Evolutionary conservation across 345 rosid species (phyloP).

Genomic region (Salix exigua): DNA sequence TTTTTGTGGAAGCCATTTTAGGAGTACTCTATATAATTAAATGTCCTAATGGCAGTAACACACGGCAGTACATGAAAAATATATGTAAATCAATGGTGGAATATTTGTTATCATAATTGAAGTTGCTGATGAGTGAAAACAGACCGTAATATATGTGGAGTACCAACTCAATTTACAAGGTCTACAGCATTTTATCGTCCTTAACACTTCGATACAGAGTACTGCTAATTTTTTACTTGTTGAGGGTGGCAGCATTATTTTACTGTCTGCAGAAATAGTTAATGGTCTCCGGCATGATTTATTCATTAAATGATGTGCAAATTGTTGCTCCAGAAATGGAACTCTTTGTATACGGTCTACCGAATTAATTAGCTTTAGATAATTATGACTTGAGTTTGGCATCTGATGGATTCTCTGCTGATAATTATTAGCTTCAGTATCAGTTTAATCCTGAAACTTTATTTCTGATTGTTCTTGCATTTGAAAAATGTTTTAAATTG

Average conservation of each 20-base stretch:
- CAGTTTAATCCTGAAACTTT: neutral
- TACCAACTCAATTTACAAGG: slow-evolving; percentile 15
- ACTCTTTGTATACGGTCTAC: neutral
- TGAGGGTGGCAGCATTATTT: neutral
- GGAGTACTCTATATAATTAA: neutral
- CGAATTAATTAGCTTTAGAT: neutral
- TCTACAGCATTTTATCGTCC: slow-evolving; percentile 9
- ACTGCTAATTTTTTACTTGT: slow-evolving; percentile 3
- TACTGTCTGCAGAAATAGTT: slow-evolving; percentile 1
- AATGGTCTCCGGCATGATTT: neutral
- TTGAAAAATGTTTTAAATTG: neutral
- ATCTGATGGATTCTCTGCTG: neutral
- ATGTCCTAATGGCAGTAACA: neutral
- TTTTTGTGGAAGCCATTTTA: neutral
- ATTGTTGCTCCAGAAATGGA: slow-evolving; percentile 1
- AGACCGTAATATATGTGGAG: neutral
- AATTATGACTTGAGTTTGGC: neutral
- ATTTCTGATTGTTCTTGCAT: neutral
- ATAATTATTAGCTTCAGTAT: neutral
- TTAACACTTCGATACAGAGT: slow-evolving; percentile 1
- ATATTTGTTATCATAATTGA: slow-evolving; percentile 9
- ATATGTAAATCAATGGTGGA: neutral
- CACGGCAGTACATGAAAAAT: neutral
- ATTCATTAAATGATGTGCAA: slow-evolving; percentile 15
- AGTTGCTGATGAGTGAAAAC: slow-evolving; percentile 13